Evolutionary conservation across 495 filamentous ascomycete genomes (phyloP).

Genomic region (Aspergillus campestris): DNA sequence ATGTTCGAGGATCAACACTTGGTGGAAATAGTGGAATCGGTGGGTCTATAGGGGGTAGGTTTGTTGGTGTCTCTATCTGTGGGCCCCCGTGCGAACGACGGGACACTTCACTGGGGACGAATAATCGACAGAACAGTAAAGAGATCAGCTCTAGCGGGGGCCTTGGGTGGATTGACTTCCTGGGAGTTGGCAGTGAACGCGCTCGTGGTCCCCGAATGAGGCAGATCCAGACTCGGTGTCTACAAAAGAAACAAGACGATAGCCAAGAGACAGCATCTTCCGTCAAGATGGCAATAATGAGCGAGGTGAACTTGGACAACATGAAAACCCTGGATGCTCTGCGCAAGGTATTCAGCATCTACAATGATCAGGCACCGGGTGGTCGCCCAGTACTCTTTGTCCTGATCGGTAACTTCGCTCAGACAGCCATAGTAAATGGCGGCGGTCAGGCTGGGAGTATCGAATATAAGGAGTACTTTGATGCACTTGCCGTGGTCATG

Average conservation of each 20-base stretch:
- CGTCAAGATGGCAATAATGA: constrained; percentile 59
- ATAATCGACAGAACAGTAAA: constrained; percentile 40
- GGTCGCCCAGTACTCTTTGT: constrained; percentile 70
- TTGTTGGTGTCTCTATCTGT: constrained; percentile 81
- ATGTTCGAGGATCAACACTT: constrained; percentile 53
- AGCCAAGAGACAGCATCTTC: constrained; percentile 22
- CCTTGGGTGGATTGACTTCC: constrained; percentile 95
- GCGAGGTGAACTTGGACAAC: constrained; percentile 79
- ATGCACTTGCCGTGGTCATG: constrained; percentile 73
- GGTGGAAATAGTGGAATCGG: constrained; percentile 73
- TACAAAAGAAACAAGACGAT: constrained; percentile 15
- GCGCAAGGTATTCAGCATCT: constrained; percentile 61
- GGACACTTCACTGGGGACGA: constrained; percentile 65
- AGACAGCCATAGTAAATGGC: constrained; percentile 57
- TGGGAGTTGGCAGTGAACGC: constrained; percentile 84
- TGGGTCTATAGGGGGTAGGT: constrained; percentile 78
- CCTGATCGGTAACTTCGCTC: constrained; percentile 77
- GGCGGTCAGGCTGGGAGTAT: constrained; percentile 64
- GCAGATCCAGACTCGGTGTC: constrained; percentile 49
- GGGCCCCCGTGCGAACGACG: constrained; percentile 86
- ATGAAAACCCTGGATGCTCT: constrained; percentile 69
- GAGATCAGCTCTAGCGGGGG: constrained; percentile 59
- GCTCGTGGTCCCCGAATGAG: constrained; percentile 77
- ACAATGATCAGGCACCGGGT: constrained; percentile 38
- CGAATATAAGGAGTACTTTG: constrained; percentile 92